Conservation (phyloP, 2,329 filamentous ascomycete genomes). For the Botrytis hyacinthi region DNA sequence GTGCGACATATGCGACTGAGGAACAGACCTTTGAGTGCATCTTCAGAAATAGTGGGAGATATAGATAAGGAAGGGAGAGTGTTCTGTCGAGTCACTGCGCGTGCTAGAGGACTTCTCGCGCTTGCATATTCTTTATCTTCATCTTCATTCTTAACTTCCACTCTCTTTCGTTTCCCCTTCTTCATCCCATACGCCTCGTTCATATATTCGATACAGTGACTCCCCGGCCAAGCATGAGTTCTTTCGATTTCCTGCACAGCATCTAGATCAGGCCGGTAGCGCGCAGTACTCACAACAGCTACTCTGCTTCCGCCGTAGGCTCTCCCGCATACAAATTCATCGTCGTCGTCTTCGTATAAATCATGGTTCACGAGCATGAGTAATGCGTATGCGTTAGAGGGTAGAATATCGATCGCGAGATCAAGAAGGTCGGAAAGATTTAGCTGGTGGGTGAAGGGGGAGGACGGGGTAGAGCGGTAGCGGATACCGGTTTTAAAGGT, state of each 20-base stretch:
- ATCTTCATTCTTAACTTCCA: background rate
- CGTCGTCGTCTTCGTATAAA: slow-evolving; percentile 47
- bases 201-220: slow-evolving; percentile 57
- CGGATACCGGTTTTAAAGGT: slow-evolving; percentile 28
- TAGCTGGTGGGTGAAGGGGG: slow-evolving; percentile 31
- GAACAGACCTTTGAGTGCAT: slow-evolving; percentile 49
- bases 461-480: slow-evolving; percentile 25
- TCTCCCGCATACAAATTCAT: slow-evolving; percentile 63
- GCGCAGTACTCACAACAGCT: slow-evolving; percentile 58
- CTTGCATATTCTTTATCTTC: background rate
- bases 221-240: slow-evolving; percentile 61
- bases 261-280: slow-evolving; percentile 57
- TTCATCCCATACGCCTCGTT: slow-evolving; percentile 29
- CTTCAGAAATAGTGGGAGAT: slow-evolving; percentile 25
- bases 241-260: slow-evolving; percentile 35
- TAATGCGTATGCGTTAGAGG: slow-evolving; percentile 34
- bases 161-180: background rate
- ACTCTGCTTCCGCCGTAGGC: slow-evolving; percentile 65
- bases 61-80: slow-evolving; percentile 20
- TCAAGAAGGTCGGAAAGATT: slow-evolving; percentile 34
- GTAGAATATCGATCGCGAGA: slow-evolving; percentile 31
- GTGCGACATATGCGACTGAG: slow-evolving; percentile 57
- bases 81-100: slow-evolving; percentile 38
- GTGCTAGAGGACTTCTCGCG: slow-evolving; percentile 35
- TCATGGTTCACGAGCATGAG: slow-evolving; percentile 35